These are phyloP conservation scores for Hygrophorus pudorinus DNA, from an alignment of 768 basidiomycete genomes.

Conservation along the genomic window DNA sequence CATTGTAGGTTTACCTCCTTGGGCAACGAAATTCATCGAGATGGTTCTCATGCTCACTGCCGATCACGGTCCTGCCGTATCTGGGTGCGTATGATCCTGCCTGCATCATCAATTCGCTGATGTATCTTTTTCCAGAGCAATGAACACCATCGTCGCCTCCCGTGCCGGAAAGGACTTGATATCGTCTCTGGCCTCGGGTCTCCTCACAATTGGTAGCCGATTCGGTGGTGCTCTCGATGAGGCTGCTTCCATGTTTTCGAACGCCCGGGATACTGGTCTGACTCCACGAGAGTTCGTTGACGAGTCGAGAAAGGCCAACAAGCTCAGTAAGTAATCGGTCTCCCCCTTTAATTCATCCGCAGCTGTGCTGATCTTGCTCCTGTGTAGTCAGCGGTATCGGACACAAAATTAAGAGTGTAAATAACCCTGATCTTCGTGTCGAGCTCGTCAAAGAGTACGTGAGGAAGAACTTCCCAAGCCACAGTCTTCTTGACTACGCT, in stretches of 20 bases:
- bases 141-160: slow-evolving; percentile 99
- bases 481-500: slow-evolving; percentile 88
- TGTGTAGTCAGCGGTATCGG: slow-evolving; percentile 86
- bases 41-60: slow-evolving; percentile 99
- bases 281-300: slow-evolving; percentile 99
- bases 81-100: slow-evolving; percentile 38
- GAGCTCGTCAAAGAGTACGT: slow-evolving; percentile 96
- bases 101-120: background rate
- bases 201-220: slow-evolving; percentile 94
- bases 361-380: slow-evolving; percentile 2
- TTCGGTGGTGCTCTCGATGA: slow-evolving; percentile 99
- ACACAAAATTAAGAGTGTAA: slow-evolving; percentile 99
- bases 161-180: slow-evolving; percentile 99
- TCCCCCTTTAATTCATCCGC: slow-evolving; percentile 4
- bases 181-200: slow-evolving; percentile 90
- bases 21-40: slow-evolving; percentile 98
- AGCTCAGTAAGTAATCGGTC: slow-evolving; percentile 59
- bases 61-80: slow-evolving; percentile 97
- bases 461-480: slow-evolving; percentile 90
- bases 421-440: slow-evolving; percentile 89
- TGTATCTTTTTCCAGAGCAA: slow-evolving; percentile 40
- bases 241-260: slow-evolving; percentile 92
- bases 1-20: slow-evolving; percentile 55
- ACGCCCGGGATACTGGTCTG: slow-evolving; percentile 81
- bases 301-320: slow-evolving; percentile 84